phyloP scores from a whole-genome alignment of 176 grass and related monocot genomes.

The Hordeum marinum region DNA sequence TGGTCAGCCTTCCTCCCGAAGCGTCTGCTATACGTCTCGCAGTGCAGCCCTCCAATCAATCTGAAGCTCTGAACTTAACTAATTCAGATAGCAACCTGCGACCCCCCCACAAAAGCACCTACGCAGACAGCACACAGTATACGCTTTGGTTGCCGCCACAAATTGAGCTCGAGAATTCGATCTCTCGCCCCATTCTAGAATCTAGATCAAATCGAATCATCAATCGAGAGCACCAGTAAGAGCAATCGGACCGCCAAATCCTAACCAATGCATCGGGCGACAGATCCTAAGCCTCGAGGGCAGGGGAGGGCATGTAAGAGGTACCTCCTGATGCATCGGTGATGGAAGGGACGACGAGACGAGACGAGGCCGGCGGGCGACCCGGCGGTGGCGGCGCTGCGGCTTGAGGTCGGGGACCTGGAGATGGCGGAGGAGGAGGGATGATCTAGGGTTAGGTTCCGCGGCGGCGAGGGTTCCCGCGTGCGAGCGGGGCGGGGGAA shows the following conservation, averaged over 20 bases:
- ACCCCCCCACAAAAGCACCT: neutral
- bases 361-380: neutral
- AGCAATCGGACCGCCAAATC: neutral
- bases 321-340: neutral
- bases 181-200: neutral
- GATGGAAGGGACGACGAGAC: neutral
- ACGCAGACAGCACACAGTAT: neutral
- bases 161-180: neutral
- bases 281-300: neutral
- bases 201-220: neutral
- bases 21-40: slow-evolving; percentile 54
- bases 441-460: neutral
- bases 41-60: slow-evolving; percentile 50
- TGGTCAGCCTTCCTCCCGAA: slow-evolving; percentile 55
- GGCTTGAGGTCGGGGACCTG: neutral
- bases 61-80: neutral
- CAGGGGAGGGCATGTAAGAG: neutral
- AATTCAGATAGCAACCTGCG: neutral
- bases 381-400: neutral
- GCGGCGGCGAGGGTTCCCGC: neutral
- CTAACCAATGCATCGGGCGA: no score
- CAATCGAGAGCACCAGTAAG: neutral
- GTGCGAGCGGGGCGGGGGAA: neutral
- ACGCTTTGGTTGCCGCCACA: neutral
- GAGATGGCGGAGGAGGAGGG: neutral